Evolutionary conservation across 1,284 basidiomycete species (phyloP).

Genomic region (Thecaphora frezii): DNA sequence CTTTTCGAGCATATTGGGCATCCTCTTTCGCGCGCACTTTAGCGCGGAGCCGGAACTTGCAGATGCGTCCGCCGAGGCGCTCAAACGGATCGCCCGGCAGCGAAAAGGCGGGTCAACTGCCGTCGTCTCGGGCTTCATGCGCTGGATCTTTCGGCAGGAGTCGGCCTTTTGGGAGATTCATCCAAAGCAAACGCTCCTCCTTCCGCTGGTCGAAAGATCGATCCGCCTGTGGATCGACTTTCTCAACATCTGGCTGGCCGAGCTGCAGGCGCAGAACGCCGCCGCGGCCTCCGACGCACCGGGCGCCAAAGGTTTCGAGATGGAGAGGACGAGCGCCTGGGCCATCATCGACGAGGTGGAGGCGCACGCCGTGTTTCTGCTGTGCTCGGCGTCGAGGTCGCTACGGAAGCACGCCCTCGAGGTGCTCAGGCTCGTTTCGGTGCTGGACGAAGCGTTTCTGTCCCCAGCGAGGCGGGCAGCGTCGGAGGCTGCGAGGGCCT

Average conservation of each 20-base stretch:
- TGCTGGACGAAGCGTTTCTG: conserved; percentile 53
- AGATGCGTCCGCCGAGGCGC: conserved; percentile 70
- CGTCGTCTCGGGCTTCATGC: conserved; percentile 72
- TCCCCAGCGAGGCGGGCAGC: conserved; percentile 25
- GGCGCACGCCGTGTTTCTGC: conserved; percentile 74
- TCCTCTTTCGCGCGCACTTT: conserved; percentile 77
- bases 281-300: conserved; percentile 26
- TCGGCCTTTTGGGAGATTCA: conserved; percentile 71
- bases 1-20: conserved; percentile 71
- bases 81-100: conserved; percentile 75
- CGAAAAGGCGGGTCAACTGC: conserved; percentile 61
- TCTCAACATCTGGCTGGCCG: conserved; percentile 70
- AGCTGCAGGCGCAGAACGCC: conserved; percentile 55
- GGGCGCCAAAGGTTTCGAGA: conserved; percentile 29
- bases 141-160: conserved; percentile 75
- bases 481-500: conserved; percentile 50
- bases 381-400: conserved; percentile 70
- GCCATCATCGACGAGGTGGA: conserved; percentile 65
- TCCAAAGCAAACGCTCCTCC: conserved; percentile 66
- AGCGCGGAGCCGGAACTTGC: conserved; percentile 75
- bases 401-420: conserved; percentile 60
- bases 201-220: conserved; percentile 68
- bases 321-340: conserved; percentile 53
- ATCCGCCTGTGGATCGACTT: conserved; percentile 75
- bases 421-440: conserved; percentile 40